Evolutionary conservation across 2,329 filamentous ascomycete genomes (phyloP), one percentile per base, ranked within the genome.

Genomic region (Thelonectria olida): DNA sequence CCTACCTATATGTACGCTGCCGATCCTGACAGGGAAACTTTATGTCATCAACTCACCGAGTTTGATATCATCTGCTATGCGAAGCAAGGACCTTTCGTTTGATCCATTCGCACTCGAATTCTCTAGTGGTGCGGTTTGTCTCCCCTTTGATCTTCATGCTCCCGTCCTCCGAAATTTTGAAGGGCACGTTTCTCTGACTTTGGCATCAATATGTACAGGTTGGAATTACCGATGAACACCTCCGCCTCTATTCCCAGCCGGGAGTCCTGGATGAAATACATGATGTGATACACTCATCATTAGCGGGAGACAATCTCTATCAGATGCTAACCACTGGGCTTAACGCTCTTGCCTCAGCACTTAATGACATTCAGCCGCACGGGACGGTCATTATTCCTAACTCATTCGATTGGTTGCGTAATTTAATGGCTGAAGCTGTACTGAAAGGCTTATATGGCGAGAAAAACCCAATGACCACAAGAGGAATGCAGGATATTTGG

Each of bases 31-130:
- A 36, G 67, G 73, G n/a, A 79, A 80, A 38, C 69, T 80, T 13
- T 85, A 84, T 63, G 64, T 82, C 19, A 76, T 83, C 20, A 78
- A 74, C 28, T 74, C 74, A 0, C 79, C 82, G 0, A 54, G 66
- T 1, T 64, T 84, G 0, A 73, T 79, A 5, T 72, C 75, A 20
- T 71, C 75, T 4, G 76, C 79, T 4, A 72, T 81, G 48, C 76
- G 78, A 19, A 74, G 73, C 15, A 77, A 77, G 22, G 74, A 77
- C 10, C 66, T 84, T 22, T 76, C 75, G 0, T 83, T 84, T 63
- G 77, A 79, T 23, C 74, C 76, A 3, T 72, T 84, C 34, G 69
- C 79, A 10, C 42, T 75, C 1, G 73, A 78, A 10, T 73, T 79
- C 1, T 45, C 65, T 0, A 55, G 54, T 3, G 34, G 44, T 1